Conservation (phyloP, 1,139 yeast species). For the Debaryomyces robertsiae region DNA sequence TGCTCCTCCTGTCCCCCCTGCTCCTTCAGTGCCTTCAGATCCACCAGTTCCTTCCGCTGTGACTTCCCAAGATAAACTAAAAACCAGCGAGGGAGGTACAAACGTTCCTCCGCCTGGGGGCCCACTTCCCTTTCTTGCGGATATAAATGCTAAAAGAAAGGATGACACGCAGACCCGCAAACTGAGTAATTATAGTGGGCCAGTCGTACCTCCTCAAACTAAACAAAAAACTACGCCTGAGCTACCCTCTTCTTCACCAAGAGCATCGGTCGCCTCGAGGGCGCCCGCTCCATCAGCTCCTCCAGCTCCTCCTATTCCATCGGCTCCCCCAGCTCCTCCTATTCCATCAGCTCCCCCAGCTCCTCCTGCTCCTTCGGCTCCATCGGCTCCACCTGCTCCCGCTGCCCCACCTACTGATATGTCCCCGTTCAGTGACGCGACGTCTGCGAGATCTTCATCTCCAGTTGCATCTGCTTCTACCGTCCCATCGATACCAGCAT, state of each 20-base stretch:
- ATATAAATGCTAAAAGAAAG: constrained; percentile 43
- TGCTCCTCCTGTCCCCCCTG: constrained; percentile 16
- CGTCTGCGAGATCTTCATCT: constrained; percentile 11
- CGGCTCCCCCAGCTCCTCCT: background rate
- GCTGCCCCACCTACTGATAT: constrained; percentile 19
- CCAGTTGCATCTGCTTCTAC: constrained; percentile 3
- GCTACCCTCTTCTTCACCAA: too few species aligned
- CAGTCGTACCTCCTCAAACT: background rate
- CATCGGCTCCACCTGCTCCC: constrained; percentile 20
- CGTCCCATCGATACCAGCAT: constrained; percentile 10
- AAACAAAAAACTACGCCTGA: background rate
- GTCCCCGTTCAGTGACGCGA: constrained; percentile 8
- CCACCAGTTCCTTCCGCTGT: constrained; percentile 8
- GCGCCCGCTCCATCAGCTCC: constrained; percentile 13
- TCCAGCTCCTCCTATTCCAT: constrained; percentile 18
- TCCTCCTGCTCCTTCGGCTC: constrained; percentile 21
- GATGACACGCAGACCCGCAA: constrained; percentile 22
- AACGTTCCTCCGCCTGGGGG: constrained; percentile 24
- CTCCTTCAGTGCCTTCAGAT: constrained; percentile 17
- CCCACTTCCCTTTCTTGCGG: constrained; percentile 41
- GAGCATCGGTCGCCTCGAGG: too few species aligned
- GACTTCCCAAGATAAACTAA: constrained; percentile 1
- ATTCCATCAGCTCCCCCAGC: constrained; percentile 12
- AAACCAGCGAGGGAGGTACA: too few species aligned
- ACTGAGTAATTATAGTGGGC: background rate